Base-by-base conservation (phyloP, 352 stramenopile species). In the Aphanomyces stellatus region DNA sequence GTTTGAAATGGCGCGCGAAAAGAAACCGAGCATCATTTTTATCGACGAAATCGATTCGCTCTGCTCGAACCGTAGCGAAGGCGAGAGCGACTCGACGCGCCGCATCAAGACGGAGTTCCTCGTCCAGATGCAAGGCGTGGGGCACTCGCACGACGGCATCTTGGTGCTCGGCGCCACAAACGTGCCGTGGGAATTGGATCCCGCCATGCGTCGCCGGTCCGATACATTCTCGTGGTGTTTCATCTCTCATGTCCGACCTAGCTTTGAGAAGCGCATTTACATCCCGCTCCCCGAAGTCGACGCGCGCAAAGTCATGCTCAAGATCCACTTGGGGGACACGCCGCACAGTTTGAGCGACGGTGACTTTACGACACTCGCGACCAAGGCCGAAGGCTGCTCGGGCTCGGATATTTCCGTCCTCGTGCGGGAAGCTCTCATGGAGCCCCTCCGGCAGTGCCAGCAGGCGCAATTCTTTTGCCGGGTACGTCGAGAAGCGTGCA, bases 241-340 rank as follows among this genome's bases (percentile, higher is more conserved):
- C 40, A 7, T 43, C 8, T 19, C 4, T 61, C 43, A 27, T 64
- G 34, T 40, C 60, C 37, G 7, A 41, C 30, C 15, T 63, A 94
- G 86, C 67, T 99, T 99, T 71, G 96, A 99, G 75, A 99, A 99
- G 71, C 90, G 96, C 49, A 97, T 99, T 68, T 99, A 99, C 71
- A 99, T 99, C 69, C 95, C 97, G 55, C 89, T 99, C 25, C 97
- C 97, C 34, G 95, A 98, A 51, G 62, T 72, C 3, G 81, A 95
- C 19, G 89, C 96, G 8, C 75, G 97, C 34, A 83, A 96, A 53
- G 81, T 87, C 56, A 99, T 99, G 96, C 86, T 99, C 53, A 91
- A 96, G 63, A 92, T 99, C 62, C 91, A 99, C 74, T 69, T 99
- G 5, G 97, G 97, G 0, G 96, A 99, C 73, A 99, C 96, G 24